Base-by-base conservation (phyloP, 208 protist species). In the Acanthamoeba lenticulata region DNA sequence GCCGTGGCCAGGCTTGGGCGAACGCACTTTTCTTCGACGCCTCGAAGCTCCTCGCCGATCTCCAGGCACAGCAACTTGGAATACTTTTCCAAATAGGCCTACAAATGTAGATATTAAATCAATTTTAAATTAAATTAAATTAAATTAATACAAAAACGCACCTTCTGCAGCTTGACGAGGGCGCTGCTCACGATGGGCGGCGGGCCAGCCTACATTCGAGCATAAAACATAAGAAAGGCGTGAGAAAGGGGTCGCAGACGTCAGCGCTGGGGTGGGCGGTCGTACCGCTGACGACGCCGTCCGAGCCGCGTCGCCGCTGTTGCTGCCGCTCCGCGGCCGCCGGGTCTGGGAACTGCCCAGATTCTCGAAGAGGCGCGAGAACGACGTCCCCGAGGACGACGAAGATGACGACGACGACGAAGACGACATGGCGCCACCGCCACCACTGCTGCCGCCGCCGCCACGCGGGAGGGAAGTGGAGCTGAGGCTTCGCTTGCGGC, bases 91-190 rank as follows among this genome's bases (percentile, higher is more conserved):
- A 45, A 9, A 44, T 79, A 79, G 6, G 34, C 38, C 67, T 79
- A 27, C 27, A 65, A 57, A 19, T 57, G 19, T n/a, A 57, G 9
- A 57, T 57, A 24, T 57, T 57, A 24, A 24, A 24, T 57, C 19
- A 57, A 57, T 9, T 57, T 24, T 24, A 57, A 57, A 57, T 24
- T 57, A 57, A 57, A 57, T 57, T 34, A 34, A 15, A 72, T 7
- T 7, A 7, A 72, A 72, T 72, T 27, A 72, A 38, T 34, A 15
- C 15, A 11, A 9, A 32, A 19, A 32, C 36, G 9, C 13, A 89
- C 81, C 81, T 89, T 89, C 32, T 89, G 81, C 29, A 67, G 29
- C 81, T 89, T 89, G 42, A 89, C 81, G 6, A 89, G 81, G 7
- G 81, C 44, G n/a, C 81, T 89, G 81, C 81, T 89, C 6, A 89